These are phyloP conservation scores for Phytomonas sp. DNA, from an alignment of 208 protist genomes.

Conservation along the genomic window DNA sequence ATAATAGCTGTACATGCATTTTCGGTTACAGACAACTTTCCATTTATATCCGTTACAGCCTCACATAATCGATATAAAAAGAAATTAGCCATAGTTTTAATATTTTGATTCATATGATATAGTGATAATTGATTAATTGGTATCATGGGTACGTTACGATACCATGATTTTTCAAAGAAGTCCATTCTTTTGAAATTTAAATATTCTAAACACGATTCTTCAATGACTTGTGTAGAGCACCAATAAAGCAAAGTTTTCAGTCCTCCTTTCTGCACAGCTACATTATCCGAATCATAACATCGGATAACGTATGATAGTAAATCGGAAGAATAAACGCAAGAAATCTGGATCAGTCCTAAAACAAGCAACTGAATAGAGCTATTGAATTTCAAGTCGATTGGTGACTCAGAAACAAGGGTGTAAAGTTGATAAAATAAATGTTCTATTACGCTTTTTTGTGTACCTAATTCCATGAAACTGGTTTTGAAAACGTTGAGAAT, in stretches of 20 bases:
- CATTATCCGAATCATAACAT: not conserved
- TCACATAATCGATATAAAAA: not conserved
- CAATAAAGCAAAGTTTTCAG: not conserved
- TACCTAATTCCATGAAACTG: not conserved
- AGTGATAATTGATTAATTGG: not conserved
- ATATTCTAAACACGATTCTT: not conserved
- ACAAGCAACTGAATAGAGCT: not conserved
- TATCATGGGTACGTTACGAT: not conserved
- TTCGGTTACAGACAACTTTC: not conserved
- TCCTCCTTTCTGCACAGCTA: not conserved
- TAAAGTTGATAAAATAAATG: not conserved
- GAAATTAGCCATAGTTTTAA: not conserved
- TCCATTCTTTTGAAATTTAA: not conserved
- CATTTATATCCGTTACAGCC: not conserved
- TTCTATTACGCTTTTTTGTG: not conserved
- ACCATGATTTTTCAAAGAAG: constrained; percentile 1
- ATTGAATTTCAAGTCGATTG: not conserved
- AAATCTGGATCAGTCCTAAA: not conserved
- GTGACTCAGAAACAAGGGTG: not conserved
- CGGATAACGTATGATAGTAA: not conserved
- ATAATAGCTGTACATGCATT: constrained; percentile 1
- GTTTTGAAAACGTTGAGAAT: not conserved
- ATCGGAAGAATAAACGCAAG: not conserved
- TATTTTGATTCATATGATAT: not conserved
- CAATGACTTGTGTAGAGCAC: not conserved